Evolutionary conservation across 2,329 filamentous ascomycete species (phyloP).

Genomic region (Fusarium newnesense): DNA sequence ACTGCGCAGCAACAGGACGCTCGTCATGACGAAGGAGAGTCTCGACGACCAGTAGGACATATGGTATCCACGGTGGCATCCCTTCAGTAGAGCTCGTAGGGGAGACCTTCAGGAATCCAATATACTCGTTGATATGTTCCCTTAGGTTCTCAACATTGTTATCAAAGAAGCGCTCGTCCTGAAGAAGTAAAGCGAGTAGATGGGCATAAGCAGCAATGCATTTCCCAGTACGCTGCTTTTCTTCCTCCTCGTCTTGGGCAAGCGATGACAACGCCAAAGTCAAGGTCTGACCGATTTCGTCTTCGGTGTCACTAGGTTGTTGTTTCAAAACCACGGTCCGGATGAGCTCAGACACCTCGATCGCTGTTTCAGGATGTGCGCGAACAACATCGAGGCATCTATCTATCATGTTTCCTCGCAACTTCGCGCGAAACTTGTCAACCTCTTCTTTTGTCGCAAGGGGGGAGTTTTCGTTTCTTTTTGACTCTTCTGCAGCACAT

Average conservation of each 20-base stretch:
- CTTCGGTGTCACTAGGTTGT: slow-evolving; percentile 64
- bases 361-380: slow-evolving; percentile 86
- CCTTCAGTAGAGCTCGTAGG: slow-evolving; percentile 76
- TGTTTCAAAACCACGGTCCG: slow-evolving; percentile 73
- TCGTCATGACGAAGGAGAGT: slow-evolving; percentile 90
- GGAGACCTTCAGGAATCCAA: slow-evolving; percentile 80
- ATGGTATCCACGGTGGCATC: slow-evolving; percentile 91
- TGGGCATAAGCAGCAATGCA: slow-evolving; percentile 90
- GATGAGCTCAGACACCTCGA: slow-evolving; percentile 91
- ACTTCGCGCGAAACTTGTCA: slow-evolving; percentile 76
- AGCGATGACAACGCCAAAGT: slow-evolving; percentile 84
- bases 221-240: slow-evolving; percentile 70
- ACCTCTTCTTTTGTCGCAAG: slow-evolving; percentile 75
- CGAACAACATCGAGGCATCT: slow-evolving; percentile 91
- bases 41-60: slow-evolving; percentile 90
- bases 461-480: slow-evolving; percentile 30
- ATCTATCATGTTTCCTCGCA: slow-evolving; percentile 84
- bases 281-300: slow-evolving; percentile 84
- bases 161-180: slow-evolving; percentile 83
- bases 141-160: slow-evolving; percentile 79
- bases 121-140: slow-evolving; percentile 78
- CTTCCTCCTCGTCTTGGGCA: slow-evolving; percentile 68
- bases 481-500: slow-evolving; percentile 18
- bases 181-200: slow-evolving; percentile 86
- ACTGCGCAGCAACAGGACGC: slow-evolving; percentile 78